Base-by-base conservation (phyloP, 805 yeast species). In the Teunomyces pallodes region DNA sequence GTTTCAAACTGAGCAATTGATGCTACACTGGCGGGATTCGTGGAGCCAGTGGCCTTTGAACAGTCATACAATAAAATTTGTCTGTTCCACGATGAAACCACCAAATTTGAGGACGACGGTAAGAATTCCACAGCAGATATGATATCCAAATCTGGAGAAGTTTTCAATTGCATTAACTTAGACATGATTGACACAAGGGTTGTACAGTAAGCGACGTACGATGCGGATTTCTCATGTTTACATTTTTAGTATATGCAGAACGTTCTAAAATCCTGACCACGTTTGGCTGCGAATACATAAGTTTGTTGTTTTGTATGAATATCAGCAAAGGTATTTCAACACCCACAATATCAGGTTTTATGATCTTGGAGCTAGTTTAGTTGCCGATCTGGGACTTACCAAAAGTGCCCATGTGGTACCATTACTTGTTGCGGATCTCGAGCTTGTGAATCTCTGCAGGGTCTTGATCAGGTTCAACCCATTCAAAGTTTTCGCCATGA, bases 11-110 rank as follows among this genome's bases (percentile, higher is more conserved):
- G 24, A 9, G 36, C 43, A 27, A 42, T 26, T n/a, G 30, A 20
- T 20, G 41, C 26, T 14, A 42, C 29, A 16, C 44, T 28, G 9
- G 41, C 41, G 5, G 41, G 41, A n/a, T 38, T 38, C 42, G 36
- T 16, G 30, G 27, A 40, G 5, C 14, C 20, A 10, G n/a, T 20
- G 41, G 48, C 43, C n/a, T 33, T 16, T 8, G 69, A 60, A 36
- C 57, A 55, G 49, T 75, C 74, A 56, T 75, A 82, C 3, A 81
- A 60, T 4, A 71, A 57, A 0, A 82, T 57, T 3, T 68, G 57
- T 3, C 80, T 76, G 54, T 82, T 87, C 88, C 90, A 84, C 0
- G 84, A 69, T 2, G 84, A 70, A 1, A 72, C 79, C 3, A 80
- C 60, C 10, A 84, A 64, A 43, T 73, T 72, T n/a, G 57, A 46